Conservation (phyloP, 2,329 filamentous ascomycete genomes). For the Cladosporium sp. region DNA sequence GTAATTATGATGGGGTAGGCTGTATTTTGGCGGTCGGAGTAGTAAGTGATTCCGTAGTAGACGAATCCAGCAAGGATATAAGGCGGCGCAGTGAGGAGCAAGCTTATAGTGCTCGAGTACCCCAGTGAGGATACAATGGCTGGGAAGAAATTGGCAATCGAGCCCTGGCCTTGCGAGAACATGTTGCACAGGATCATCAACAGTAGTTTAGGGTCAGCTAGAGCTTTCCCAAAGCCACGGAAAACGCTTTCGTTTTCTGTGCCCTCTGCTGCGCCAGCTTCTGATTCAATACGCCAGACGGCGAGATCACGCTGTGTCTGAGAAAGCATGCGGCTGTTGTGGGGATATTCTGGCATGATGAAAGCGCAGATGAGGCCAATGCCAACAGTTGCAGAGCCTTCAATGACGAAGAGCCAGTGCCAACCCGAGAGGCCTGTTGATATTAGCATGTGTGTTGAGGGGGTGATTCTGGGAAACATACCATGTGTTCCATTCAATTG, state of each 20-base stretch:
- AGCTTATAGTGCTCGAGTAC: constrained; percentile 57
- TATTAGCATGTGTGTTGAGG: constrained; percentile 9
- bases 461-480: constrained; percentile 32
- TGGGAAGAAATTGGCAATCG: constrained; percentile 33
- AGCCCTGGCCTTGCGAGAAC: constrained; percentile 23
- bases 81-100: constrained; percentile 40
- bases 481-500: constrained; percentile 51
- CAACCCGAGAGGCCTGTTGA: constrained; percentile 62
- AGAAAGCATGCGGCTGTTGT: constrained; percentile 38
- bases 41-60: constrained; percentile 25
- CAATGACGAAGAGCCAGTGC: constrained; percentile 53
- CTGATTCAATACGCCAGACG: constrained; percentile 24
- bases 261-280: constrained; percentile 48
- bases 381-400: constrained; percentile 55
- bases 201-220: constrained; percentile 32
- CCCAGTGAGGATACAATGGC: constrained; percentile 60
- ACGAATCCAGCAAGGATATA: constrained; percentile 31
- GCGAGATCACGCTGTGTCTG: constrained; percentile 34
- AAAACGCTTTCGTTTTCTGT: constrained; percentile 51
- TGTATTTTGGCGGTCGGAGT: constrained; percentile 28
- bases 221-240: constrained; percentile 32
- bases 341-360: constrained; percentile 50
- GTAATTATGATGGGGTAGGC: constrained; percentile 28
- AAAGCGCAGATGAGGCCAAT: constrained; percentile 52
- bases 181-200: constrained; percentile 37